These are phyloP conservation scores for Laburnicola sp. DNA, from an alignment of 2,329 filamentous ascomycete genomes.

Conservation along the genomic window DNA sequence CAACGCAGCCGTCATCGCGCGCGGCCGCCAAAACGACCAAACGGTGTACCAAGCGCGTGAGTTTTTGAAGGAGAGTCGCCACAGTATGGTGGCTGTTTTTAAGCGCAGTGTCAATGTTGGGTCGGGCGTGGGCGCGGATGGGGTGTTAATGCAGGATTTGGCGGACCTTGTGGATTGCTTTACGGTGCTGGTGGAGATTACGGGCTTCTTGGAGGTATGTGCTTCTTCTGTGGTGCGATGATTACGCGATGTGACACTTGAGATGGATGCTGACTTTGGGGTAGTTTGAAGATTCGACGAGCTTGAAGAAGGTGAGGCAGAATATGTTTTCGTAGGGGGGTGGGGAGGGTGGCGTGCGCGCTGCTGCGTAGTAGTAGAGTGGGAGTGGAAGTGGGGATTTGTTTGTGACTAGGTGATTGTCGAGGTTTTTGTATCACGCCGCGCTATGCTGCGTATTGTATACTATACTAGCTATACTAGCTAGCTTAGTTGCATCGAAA, in stretches of 20 bases:
- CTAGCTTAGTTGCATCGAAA: too few species aligned
- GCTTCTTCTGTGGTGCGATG: neutral
- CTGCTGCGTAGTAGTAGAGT: neutral
- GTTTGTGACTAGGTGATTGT: too few species aligned
- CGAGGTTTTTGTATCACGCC: too few species aligned
- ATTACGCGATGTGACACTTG: neutral
- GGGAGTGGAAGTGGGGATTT: too few species aligned
- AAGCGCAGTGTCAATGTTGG: conserved; percentile 86
- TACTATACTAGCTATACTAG: too few species aligned
- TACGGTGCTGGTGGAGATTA: conserved; percentile 78
- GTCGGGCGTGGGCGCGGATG: conserved; percentile 41
- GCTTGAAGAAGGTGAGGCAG: conserved; percentile 21
- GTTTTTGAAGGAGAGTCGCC: conserved; percentile 81
- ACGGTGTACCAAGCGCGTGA: conserved; percentile 72
- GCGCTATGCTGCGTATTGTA: too few species aligned
- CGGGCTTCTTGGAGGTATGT: conserved; percentile 79
- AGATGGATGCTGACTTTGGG: conserved; percentile 13
- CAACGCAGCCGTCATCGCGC: conserved; percentile 76
- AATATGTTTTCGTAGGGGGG: conserved; percentile 18
- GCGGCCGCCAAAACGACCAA: conserved; percentile 77
- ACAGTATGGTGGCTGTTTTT: conserved; percentile 83
- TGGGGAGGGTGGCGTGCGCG: neutral
- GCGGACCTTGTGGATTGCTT: conserved; percentile 82
- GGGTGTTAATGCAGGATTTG: conserved; percentile 67
- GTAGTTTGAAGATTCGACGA: conserved; percentile 36